Conservation (phyloP, 2,329 filamentous ascomycete species). For the Cytospora piceae region DNA sequence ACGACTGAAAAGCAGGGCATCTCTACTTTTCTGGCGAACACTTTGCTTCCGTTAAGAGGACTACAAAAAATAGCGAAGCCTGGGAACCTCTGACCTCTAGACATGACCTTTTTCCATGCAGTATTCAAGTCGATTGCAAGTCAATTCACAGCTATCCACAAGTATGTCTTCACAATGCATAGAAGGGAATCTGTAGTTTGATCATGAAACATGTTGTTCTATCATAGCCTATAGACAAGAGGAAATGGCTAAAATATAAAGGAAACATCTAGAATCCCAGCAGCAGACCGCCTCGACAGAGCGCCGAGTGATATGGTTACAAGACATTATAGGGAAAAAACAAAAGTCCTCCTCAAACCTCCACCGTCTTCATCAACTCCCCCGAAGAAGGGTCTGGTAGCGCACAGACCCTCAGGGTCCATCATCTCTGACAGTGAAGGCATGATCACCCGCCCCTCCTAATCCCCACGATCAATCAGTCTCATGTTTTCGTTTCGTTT, state of each 20-base stretch:
- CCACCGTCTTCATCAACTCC: slow-evolving; percentile 5
- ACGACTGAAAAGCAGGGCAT: too few species aligned
- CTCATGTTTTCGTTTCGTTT: neutral
- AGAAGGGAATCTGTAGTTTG: neutral
- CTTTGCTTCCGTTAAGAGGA: too few species aligned
- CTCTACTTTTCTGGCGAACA: too few species aligned
- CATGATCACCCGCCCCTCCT: neutral
- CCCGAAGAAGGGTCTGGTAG: slow-evolving; percentile 24
- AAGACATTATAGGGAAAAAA: slow-evolving; percentile 11
- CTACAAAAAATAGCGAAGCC: too few species aligned
- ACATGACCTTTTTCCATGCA: too few species aligned
- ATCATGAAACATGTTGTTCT: neutral
- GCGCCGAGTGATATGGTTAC: slow-evolving; percentile 16
- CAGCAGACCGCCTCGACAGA: slow-evolving; percentile 13
- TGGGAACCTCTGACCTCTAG: too few species aligned
- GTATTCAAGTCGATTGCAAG: neutral
- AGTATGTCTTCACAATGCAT: neutral
- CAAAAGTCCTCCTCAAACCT: neutral
- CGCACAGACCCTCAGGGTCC: slow-evolving; percentile 22
- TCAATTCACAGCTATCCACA: neutral
- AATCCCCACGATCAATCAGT: neutral
- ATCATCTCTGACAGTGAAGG: slow-evolving; percentile 10
- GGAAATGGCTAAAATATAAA: neutral
- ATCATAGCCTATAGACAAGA: slow-evolving; percentile 1
- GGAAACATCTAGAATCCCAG: slow-evolving; percentile 10